Evolutionary conservation across 495 filamentous ascomycete species (phyloP).

Genomic region (Articulospora tetracladia): DNA sequence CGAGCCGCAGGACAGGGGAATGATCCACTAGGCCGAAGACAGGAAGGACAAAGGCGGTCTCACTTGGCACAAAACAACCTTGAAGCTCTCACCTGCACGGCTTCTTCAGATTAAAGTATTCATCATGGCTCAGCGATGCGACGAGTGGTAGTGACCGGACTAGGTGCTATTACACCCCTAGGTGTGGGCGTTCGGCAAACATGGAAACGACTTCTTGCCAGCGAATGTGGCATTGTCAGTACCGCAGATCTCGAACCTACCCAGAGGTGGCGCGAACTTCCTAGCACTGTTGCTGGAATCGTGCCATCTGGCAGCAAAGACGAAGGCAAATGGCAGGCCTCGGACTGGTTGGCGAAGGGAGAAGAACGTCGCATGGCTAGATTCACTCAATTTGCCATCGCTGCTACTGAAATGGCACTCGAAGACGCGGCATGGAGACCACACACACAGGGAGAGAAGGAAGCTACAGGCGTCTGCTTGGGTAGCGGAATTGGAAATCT

Average conservation of each 20-base stretch:
- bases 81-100: too few species aligned
- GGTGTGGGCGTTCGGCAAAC: constrained; percentile 75
- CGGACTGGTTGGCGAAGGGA: constrained; percentile 69
- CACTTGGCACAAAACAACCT: not conserved
- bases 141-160: constrained; percentile 90
- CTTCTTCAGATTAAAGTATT: too few species aligned
- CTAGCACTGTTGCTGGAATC: constrained; percentile 78
- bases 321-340: constrained; percentile 70
- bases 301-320: constrained; percentile 60
- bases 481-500: constrained; percentile 97
- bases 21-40: too few species aligned
- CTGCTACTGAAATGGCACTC: constrained; percentile 82
- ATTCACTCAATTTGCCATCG: constrained; percentile 89
- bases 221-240: constrained; percentile 69
- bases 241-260: constrained; percentile 17
- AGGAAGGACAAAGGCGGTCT: not conserved
- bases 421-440: constrained; percentile 80
- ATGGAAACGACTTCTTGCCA: constrained; percentile 77
- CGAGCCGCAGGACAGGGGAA: too few species aligned
- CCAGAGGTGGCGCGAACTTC: constrained; percentile 48
- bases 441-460: constrained; percentile 56
- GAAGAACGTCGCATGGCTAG: constrained; percentile 85
- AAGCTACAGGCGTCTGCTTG: constrained; percentile 81
- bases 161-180: constrained; percentile 89
- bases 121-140: constrained; percentile 56